These are phyloP conservation scores for Debaryomyces maramus DNA, from an alignment of 805 yeast species.

Conservation along the genomic window DNA sequence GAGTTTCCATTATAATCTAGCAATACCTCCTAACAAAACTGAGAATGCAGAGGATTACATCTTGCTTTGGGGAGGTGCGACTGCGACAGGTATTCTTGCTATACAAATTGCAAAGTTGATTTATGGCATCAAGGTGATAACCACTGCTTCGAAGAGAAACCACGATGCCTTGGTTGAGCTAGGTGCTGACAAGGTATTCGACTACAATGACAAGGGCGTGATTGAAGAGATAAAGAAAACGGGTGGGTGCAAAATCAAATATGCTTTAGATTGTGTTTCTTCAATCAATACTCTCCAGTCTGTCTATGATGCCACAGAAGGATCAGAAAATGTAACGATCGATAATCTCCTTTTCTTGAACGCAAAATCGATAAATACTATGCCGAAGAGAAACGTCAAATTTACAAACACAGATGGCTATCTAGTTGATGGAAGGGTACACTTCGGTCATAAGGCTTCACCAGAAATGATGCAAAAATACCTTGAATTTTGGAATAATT, in stretches of 20 bases:
- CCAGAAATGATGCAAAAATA: conserved; percentile 11
- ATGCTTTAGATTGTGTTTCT: conserved; percentile 29
- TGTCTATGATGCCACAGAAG: conserved; percentile 28
- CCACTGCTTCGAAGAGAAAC: conserved; percentile 28
- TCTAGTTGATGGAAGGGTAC: conserved; percentile 13
- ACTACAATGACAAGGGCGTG: conserved; percentile 26
- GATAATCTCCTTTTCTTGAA: conserved; percentile 20
- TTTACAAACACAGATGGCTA: conserved; percentile 15
- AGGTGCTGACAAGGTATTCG: conserved; percentile 32
- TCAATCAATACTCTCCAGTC: conserved; percentile 21
- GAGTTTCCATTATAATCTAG: conserved; percentile 36
- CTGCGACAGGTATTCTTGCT: conserved; percentile 31
- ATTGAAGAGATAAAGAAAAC: conserved; percentile 21
- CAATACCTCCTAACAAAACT: conserved; percentile 16
- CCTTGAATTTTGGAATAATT: conserved; percentile 22
- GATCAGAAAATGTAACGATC: conserved; percentile 16
- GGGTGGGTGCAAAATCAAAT: conserved; percentile 22
- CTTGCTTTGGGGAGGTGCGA: conserved; percentile 40
- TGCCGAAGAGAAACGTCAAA: conserved; percentile 12
- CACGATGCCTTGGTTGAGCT: conserved; percentile 21
- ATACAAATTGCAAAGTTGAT: conserved; percentile 32
- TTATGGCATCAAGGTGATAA: conserved; percentile 28
- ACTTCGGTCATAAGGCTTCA: conserved; percentile 4
- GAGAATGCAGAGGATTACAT: conserved; percentile 16
- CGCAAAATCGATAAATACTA: conserved; percentile 9